Evolutionary conservation across 1,284 basidiomycete genomes (phyloP).

Genomic region (Cryptococcus floricola): DNA sequence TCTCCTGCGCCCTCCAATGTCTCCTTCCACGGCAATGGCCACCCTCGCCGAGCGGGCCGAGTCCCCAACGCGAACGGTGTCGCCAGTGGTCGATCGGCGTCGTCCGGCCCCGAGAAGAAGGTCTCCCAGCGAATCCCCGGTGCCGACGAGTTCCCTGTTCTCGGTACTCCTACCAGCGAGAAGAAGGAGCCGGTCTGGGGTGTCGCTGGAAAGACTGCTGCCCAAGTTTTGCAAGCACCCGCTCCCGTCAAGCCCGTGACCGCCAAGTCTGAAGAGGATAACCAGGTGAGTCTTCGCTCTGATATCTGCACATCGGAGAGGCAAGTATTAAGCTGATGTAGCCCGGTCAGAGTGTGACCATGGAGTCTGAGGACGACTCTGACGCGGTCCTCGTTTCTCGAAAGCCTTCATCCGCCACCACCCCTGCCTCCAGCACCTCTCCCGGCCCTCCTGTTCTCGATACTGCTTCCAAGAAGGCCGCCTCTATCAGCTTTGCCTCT

Average conservation of each 20-base stretch:
- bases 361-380: constrained; percentile 44
- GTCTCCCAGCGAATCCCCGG: constrained; percentile 42
- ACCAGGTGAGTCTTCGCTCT: background rate
- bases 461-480: constrained; percentile 16
- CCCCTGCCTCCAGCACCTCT: constrained; percentile 3
- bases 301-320: background rate
- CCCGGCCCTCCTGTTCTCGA: constrained; percentile 1
- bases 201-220: constrained; percentile 43
- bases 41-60: constrained; percentile 23
- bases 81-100: constrained; percentile 1
- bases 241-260: constrained; percentile 40
- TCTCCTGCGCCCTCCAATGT: constrained; percentile 39
- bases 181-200: constrained; percentile 29
- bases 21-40: constrained; percentile 33
- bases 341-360: constrained; percentile 31
- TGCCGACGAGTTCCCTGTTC: constrained; percentile 49
- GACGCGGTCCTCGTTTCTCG: constrained; percentile 48
- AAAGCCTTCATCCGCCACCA: constrained; percentile 26
- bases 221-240: constrained; percentile 48
- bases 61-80: constrained; percentile 5
- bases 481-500: constrained; percentile 39
- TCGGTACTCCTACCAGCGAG: constrained; percentile 31
- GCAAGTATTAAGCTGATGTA: background rate
- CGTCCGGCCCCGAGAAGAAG: constrained; percentile 7
- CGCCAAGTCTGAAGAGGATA: constrained; percentile 10